Percentiles rank a stretch among this genome's conserved stretches.
phyloP scores from a whole-genome alignment of 108 stramenopile genomes.

The Nitzschia sp. region DNA sequence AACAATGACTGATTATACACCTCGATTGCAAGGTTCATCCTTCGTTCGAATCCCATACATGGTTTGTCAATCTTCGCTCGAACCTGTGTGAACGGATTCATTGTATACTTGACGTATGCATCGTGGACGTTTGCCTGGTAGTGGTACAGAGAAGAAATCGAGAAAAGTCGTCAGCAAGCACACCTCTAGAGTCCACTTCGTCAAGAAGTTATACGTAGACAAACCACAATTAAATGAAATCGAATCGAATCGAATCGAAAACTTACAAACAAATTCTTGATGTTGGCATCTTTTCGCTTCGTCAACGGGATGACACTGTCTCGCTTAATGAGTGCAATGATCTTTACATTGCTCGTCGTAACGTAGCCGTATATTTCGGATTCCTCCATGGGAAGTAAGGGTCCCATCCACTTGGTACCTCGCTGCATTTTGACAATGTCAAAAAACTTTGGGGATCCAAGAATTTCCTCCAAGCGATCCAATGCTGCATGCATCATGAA shows the following conservation, averaged over 20 bases:
- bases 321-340: slow-evolving; percentile 42
- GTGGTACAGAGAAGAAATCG: neutral
- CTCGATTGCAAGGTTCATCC: slow-evolving; percentile 20
- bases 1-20: slow-evolving; percentile 25
- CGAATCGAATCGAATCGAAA: neutral
- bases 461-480: slow-evolving; percentile 52
- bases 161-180: neutral
- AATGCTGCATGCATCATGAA: slow-evolving; percentile 52
- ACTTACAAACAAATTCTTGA: slow-evolving; percentile 55
- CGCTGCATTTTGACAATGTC: slow-evolving; percentile 22
- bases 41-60: slow-evolving; percentile 24
- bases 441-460: slow-evolving; percentile 19
- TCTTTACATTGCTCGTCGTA: slow-evolving; percentile 44
- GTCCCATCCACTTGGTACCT: slow-evolving; percentile 47
- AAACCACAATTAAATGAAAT: neutral
- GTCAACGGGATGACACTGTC: slow-evolving; percentile 25
- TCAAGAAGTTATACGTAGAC: neutral
- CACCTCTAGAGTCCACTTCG: no score
- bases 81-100: slow-evolving; percentile 52
- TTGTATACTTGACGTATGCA: slow-evolving; percentile 40
- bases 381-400: slow-evolving; percentile 45
- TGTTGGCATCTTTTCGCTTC: slow-evolving; percentile 41
- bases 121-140: slow-evolving; percentile 42
- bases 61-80: slow-evolving; percentile 33
- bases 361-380: slow-evolving; percentile 44